These are phyloP conservation scores for Monosporascus cannonballus DNA, from an alignment of 2,329 filamentous ascomycete genomes.

Conservation along the genomic window DNA sequence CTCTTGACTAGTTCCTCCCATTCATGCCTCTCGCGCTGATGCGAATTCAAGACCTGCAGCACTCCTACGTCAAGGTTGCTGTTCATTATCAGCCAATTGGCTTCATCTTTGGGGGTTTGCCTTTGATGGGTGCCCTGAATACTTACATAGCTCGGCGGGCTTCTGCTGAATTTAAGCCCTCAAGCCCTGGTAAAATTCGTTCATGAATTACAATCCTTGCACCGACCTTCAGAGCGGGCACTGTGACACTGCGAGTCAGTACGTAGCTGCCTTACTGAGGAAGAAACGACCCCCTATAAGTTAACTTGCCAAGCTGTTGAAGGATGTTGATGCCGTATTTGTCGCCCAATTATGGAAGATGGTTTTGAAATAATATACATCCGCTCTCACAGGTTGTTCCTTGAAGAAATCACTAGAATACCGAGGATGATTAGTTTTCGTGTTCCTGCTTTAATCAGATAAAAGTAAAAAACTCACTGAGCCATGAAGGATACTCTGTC, in stretches of 20 bases:
- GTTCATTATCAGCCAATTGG: neutral
- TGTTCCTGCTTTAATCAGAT: neutral
- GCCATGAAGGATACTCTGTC: conserved; percentile 12
- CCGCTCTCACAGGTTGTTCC: neutral
- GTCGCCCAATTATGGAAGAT: conserved; percentile 21
- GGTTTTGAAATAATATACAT: conserved; percentile 11
- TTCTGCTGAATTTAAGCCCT: neutral
- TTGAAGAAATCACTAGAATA: conserved; percentile 2
- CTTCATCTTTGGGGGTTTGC: too few relatives aligned
- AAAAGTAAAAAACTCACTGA: conserved; percentile 7
- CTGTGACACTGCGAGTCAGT: neutral
- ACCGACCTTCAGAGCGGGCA: conserved; percentile 13
- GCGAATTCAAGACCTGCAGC: conserved; percentile 3
- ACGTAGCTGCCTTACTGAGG: too few relatives aligned
- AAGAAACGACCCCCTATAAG: too few relatives aligned
- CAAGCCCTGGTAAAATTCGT: neutral
- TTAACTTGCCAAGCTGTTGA: conserved; percentile 2
- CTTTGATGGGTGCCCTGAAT: too few relatives aligned
- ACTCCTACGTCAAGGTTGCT: conserved; percentile 3
- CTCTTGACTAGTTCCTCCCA: conserved; percentile 1
- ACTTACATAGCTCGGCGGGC: too few relatives aligned
- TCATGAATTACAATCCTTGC: conserved; percentile 3
- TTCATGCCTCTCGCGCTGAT: conserved; percentile 1
- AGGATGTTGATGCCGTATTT: conserved; percentile 18
- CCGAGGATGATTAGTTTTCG: neutral